Base-by-base conservation (phyloP, 331 rosid genomes). In the Pyrus hybrid region DNA sequence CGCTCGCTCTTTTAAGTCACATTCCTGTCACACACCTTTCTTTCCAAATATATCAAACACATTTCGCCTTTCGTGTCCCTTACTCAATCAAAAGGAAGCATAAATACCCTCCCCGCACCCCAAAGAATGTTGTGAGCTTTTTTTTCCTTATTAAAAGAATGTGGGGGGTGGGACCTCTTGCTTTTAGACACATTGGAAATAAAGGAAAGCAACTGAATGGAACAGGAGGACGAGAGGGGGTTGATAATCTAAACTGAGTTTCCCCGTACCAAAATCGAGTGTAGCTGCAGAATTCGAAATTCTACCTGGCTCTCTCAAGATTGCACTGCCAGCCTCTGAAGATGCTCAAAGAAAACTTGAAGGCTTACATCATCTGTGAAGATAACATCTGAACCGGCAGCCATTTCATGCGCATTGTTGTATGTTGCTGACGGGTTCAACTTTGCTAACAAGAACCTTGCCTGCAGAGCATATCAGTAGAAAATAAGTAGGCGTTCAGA, bases 321-420 rank as follows among this genome's bases (percentile, higher is more conserved):
- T 87, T 94, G 97, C 80, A 94, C 99, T 51, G 97, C 97, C 90
- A 94, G 86, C 93, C 91, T 94, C 80, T 92, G 97, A 79, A 94
- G 92, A 87, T 94, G 99, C 85, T 92, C 97, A 23, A 90, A 94
- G 92, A 94, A 94, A 78, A 94, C 97, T 91, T 94, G 97, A 77
- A 94, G 96, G 80, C 96, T 94, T 60, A 92, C 99, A 69, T 94
- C 99, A 35, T 94, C 99, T 1, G 99, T 94, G 85, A 94, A 94
- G 80, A 92, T 94, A 67, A 94, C 88, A 76, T 94, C 99, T 8
- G 97, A 94, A 51, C 99, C 99, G 18, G 97, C 88, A 37, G 96
- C 86, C 86, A 94, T 85, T 73, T 94, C 99, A 18, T 92, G 90
- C 7, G 96, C 88, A 75, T 86, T 94, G 76, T 80, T 94, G 81